Base-by-base conservation (phyloP, 129 eudicot species). In the Solidago caesia region DNA sequence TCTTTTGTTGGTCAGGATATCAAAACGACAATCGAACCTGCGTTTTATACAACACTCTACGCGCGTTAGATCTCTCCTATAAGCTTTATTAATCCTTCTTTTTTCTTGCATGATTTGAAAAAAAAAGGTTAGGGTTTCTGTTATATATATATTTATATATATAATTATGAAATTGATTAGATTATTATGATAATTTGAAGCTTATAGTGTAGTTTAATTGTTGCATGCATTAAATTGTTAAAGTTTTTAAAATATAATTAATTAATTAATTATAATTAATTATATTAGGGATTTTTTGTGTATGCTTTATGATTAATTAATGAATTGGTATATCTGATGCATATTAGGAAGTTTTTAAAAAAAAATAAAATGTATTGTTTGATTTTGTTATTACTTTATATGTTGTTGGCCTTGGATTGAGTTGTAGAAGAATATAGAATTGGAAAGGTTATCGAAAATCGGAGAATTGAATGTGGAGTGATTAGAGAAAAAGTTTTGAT, bases 211-310 rank as follows among this genome's bases (percentile, higher is more conserved):
- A 13, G 2, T 64, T 70, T 61, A 41, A 7, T 60, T 13, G 70
- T 49, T 69, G 75, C 68, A 69, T 77, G 81, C 64, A 14, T 61
- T 61, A 55, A 60, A 15, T 69, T 48, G 71, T 52, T 77, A 41
- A 5, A 67, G 2, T 33, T 3, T 33, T 33, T 6, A 49, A 25
- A 66, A 53, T 14, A 29, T 21, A 21, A 21, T 21, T 21, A 21
- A 21, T 21, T 21, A 21, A 21, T 21, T 21, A 21, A 0, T 21
- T 21, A 21, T 21, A 21, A 21, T 1, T 53, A 4, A 12, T 53
- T 14, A 0, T 68, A 64, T 49, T 51, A 4, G 64, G 71, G 82
- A 77, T 70, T 69, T 68, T 69, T 11, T 46, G 21, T 21, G 0
- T 21, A 33, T 33, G 39, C 4, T 66, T 67, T 25, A 48, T 48